phyloP scores from a whole-genome alignment of 2,329 filamentous ascomycete genomes.

The Aspergillus proliferans region DNA sequence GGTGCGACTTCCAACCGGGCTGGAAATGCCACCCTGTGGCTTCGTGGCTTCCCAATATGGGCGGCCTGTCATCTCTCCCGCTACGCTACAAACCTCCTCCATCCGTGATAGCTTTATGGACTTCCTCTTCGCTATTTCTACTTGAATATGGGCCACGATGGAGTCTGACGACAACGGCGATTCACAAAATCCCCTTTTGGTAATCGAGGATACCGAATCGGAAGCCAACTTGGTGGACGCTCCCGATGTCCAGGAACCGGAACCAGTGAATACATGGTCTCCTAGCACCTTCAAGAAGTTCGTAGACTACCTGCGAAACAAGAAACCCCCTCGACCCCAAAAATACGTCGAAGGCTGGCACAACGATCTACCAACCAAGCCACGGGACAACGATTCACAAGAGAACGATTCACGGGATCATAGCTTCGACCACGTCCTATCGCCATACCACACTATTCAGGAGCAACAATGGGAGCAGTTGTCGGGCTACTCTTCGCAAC shows the following conservation, averaged over 20 bases:
- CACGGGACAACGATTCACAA: background rate
- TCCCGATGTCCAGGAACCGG: constrained; percentile 4
- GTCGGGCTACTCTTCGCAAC: constrained; percentile 72
- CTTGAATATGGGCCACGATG: constrained; percentile 3
- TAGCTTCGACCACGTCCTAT: constrained; percentile 6
- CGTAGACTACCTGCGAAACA: constrained; percentile 31
- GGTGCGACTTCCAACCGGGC: background rate
- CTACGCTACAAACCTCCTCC: background rate
- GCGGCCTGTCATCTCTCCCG: too few species aligned
- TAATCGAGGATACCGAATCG: constrained; percentile 1
- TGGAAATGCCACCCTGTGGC: background rate
- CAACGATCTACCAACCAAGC: constrained; percentile 5
- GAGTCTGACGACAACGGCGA: constrained; percentile 6
- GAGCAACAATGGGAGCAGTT: constrained; percentile 53
- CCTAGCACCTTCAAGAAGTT: constrained; percentile 32
- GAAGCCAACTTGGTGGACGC: constrained; percentile 4
- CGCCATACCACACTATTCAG: constrained; percentile 15
- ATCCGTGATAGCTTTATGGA: background rate
- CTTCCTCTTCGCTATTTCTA: background rate
- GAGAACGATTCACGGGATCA: background rate
- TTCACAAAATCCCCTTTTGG: background rate
- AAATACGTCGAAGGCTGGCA: constrained; percentile 34
- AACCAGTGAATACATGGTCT: background rate
- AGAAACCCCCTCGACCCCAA: constrained; percentile 16
- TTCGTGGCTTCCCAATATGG: background rate